Percentiles rank a stretch among this genome's conserved stretches.
Evolutionary conservation across 2,329 filamentous ascomycete species (phyloP).

Genomic region (Neopestalotiopsis clavispora): DNA sequence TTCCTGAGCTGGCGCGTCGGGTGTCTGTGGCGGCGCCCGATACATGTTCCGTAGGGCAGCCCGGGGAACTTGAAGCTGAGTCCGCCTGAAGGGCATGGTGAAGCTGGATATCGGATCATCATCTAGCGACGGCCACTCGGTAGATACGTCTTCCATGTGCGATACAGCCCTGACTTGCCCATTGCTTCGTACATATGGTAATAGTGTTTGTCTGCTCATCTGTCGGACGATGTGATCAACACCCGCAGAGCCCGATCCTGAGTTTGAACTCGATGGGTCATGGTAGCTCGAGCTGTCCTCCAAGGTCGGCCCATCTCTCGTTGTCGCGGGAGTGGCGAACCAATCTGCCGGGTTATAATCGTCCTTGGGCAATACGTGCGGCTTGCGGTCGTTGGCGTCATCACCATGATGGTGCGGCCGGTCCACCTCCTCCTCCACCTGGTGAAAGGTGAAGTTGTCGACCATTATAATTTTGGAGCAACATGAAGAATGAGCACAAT

Average conservation of each 20-base stretch:
- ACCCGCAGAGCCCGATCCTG: not conserved
- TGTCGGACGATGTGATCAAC: conserved; percentile 26
- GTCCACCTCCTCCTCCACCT: conserved; percentile 28
- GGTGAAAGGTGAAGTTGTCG: conserved; percentile 28
- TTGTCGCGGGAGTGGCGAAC: not conserved
- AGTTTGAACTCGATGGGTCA: not conserved
- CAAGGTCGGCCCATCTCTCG: conserved; percentile 10
- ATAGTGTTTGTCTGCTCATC: conserved; percentile 28
- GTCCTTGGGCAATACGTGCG: conserved; percentile 22
- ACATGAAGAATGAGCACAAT: not conserved
- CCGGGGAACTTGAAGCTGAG: not conserved
- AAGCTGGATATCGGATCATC: not conserved
- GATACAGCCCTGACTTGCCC: not conserved
- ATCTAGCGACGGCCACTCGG: not conserved
- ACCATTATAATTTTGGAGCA: conserved; percentile 25
- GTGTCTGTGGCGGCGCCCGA: not conserved
- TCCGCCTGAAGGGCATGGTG: not conserved
- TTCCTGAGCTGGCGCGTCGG: not conserved
- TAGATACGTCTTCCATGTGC: not conserved
- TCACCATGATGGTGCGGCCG: conserved; percentile 18
- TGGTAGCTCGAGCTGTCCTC: not conserved
- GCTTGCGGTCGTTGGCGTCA: conserved; percentile 26
- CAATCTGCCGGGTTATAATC: conserved; percentile 8
- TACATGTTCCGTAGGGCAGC: not conserved
- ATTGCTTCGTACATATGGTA: conserved; percentile 14